Percentiles rank a stretch among this genome's conserved stretches.
These are phyloP conservation scores for Nicotiana paniculata DNA, from an alignment of 257 asterid species.

Conservation along the genomic window DNA sequence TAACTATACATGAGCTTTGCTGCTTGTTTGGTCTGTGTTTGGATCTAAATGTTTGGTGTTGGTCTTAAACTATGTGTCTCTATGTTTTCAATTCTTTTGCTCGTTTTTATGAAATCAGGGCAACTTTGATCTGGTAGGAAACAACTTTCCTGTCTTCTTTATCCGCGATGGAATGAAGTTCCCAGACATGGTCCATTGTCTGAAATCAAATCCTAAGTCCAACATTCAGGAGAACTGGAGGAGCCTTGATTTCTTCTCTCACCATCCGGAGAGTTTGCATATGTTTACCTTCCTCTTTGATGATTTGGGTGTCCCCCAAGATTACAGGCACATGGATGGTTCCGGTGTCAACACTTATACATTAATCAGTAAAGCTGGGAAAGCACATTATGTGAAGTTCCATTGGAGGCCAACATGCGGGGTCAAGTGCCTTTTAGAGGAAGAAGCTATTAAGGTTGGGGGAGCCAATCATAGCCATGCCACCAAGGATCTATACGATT, in stretches of 20 bases:
- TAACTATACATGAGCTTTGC: too few species aligned
- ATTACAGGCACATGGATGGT: slow-evolving; percentile 8
- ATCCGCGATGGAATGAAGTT: slow-evolving; percentile 17
- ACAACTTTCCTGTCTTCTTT: slow-evolving; percentile 17
- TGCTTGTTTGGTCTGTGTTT: too few species aligned
- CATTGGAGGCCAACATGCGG: slow-evolving; percentile 19
- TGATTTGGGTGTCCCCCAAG: slow-evolving; percentile 5
- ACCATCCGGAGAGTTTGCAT: background rate
- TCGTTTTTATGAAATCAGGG: background rate
- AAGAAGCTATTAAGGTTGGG: slow-evolving; percentile 9
- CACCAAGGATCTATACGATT: slow-evolving; percentile 9
- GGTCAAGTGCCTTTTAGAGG: slow-evolving; percentile 6
- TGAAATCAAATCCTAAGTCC: slow-evolving; percentile 12
- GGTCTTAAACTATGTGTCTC: too few species aligned
- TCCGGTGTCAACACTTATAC: slow-evolving; percentile 12
- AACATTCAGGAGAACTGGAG: slow-evolving; percentile 10
- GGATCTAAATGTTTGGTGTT: too few species aligned
- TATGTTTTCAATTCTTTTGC: background rate
- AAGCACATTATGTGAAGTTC: slow-evolving; percentile 10
- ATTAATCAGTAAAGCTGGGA: background rate
- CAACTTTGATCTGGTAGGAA: slow-evolving; percentile 18
- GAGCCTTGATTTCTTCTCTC: slow-evolving; percentile 10
- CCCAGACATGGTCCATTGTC: slow-evolving; percentile 16
- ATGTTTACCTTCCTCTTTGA: background rate
- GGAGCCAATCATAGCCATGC: slow-evolving; percentile 14